phyloP scores from a whole-genome alignment of 345 rosid species.

The Carallia pectinifolia region DNA sequence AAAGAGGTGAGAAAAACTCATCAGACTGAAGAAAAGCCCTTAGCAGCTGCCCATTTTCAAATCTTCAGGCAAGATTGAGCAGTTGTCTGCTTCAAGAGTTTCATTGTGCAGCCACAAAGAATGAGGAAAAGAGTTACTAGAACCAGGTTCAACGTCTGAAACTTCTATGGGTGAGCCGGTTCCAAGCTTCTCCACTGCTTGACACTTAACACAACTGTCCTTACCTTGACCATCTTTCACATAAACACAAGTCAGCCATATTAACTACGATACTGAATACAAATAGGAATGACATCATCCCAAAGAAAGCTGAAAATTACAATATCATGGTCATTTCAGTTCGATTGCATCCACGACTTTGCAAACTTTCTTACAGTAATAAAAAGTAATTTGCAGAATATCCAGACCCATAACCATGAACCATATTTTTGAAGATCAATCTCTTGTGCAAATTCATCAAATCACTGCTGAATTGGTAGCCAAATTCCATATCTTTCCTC shows the following conservation, averaged over 20 bases:
- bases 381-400: no score
- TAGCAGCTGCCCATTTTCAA: conserved; percentile 27
- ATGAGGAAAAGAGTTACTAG: conserved; percentile 11
- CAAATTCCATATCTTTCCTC: no score
- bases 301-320: no score
- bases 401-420: no score
- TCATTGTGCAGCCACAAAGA: conserved; percentile 23
- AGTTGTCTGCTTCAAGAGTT: conserved; percentile 15
- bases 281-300: not conserved
- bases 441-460: no score
- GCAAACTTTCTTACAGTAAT: no score
- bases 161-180: conserved; percentile 27
- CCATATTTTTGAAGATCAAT: no score
- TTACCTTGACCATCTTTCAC: conserved; percentile 26
- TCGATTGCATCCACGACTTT: no score
- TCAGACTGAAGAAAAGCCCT: conserved; percentile 7
- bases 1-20: conserved; percentile 6
- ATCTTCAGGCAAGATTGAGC: conserved; percentile 23
- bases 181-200: conserved; percentile 26
- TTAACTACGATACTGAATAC: not conserved
- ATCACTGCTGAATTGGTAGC: no score
- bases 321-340: no score
- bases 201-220: conserved; percentile 24
- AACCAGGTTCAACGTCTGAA: conserved; percentile 14
- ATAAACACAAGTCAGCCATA: not conserved